These are phyloP conservation scores for Paramarasmius palmivorus DNA, from an alignment of 1,284 basidiomycete genomes.

Conservation along the genomic window DNA sequence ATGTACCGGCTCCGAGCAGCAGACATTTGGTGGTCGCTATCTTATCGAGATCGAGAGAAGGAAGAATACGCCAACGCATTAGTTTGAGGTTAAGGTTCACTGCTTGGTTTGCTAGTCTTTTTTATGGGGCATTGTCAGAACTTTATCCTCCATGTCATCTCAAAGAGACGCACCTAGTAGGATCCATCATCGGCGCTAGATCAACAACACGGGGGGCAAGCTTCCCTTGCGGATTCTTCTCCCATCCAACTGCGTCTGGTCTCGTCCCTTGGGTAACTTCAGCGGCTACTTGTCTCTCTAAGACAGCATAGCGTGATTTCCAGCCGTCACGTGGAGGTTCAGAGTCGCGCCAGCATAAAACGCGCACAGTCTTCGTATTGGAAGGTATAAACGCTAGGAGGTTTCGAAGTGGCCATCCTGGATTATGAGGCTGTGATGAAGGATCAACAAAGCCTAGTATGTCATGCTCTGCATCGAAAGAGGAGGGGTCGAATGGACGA, in stretches of 20 bases:
- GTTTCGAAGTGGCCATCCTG: constrained; percentile 96
- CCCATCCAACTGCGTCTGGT: constrained; percentile 89
- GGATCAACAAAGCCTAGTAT: constrained; percentile 91
- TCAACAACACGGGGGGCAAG: constrained; percentile 89
- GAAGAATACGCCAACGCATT: constrained; percentile 97
- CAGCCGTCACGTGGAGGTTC: constrained; percentile 51
- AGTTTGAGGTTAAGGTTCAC: constrained; percentile 97
- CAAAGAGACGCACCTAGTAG: constrained; percentile 51
- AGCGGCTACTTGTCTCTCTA: constrained; percentile 35
- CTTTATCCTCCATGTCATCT: not conserved
- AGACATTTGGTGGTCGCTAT: constrained; percentile 82
- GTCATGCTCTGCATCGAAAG: too few relatives aligned
- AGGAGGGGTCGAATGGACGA: constrained; percentile 41
- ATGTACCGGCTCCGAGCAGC: constrained; percentile 91
- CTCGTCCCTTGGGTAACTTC: constrained; percentile 26
- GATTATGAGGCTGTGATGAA: constrained; percentile 74
- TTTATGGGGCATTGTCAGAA: not conserved
- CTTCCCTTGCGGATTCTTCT: constrained; percentile 82
- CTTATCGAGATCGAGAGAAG: constrained; percentile 86
- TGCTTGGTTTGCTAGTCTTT: constrained; percentile 89
- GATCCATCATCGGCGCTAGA: constrained; percentile 96
- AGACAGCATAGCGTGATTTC: constrained; percentile 62
- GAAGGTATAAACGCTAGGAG: constrained; percentile 81
- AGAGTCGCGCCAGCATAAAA: constrained; percentile 76
- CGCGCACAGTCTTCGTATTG: constrained; percentile 40